A percentile compares a stretch with the other conserved stretches of the same genome.
These are phyloP conservation scores for Trichosporon ovoides DNA, from an alignment of 1,284 basidiomycete genomes.

Conservation along the genomic window DNA sequence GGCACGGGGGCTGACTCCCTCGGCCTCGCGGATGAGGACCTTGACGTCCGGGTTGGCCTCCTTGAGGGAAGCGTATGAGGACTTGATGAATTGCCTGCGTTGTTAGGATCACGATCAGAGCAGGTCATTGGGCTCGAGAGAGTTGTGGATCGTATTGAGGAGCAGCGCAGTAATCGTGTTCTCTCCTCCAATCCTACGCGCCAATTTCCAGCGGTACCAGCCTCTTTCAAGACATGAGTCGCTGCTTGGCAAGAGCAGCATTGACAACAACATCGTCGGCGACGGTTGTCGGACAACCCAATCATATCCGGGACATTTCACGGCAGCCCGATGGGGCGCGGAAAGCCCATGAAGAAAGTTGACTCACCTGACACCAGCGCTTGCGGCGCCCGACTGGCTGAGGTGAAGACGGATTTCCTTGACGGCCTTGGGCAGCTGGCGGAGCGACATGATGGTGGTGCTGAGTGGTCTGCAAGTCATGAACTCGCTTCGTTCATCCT, in stretches of 20 bases:
- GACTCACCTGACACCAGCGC: constrained; percentile 73
- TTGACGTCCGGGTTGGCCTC: constrained; percentile 84
- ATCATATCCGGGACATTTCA: constrained; percentile 3
- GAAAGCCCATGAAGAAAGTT: no score
- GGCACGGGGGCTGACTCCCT: constrained; percentile 74
- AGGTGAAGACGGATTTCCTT: constrained; percentile 80
- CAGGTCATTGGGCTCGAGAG: no score
- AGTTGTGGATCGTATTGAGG: no score
- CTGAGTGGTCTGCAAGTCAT: not conserved
- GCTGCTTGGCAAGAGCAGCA: no score
- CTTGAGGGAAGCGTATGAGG: constrained; percentile 76
- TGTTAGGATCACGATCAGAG: no score
- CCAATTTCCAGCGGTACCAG: no score
- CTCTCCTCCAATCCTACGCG: no score
- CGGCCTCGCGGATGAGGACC: constrained; percentile 83
- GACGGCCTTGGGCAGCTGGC: constrained; percentile 73
- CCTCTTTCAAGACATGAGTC: no score
- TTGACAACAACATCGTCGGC: no score
- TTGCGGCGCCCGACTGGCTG: constrained; percentile 72
- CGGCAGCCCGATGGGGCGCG: no score
- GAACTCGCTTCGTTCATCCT: not conserved
- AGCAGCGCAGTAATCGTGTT: no score
- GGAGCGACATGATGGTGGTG: constrained; percentile 49
- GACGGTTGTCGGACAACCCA: no score
- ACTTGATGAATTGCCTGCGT: constrained; percentile 74